Percentiles rank a stretch among this genome's conserved stretches.
phyloP scores from a whole-genome alignment of 2,329 filamentous ascomycete species.

The Cercospora beticola region DNA sequence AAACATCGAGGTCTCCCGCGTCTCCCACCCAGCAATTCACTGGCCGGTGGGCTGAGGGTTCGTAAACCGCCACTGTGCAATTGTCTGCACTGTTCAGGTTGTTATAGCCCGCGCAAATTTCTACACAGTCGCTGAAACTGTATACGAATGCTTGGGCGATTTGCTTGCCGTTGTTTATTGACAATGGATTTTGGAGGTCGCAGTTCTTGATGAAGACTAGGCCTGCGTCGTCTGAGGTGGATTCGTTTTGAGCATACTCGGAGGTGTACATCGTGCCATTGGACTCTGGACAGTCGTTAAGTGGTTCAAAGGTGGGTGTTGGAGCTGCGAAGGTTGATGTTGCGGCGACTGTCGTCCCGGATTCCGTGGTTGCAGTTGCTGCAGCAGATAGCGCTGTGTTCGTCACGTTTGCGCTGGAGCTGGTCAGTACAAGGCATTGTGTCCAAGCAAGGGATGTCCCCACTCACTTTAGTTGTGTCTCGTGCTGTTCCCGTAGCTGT shows the following conservation, averaged over 20 bases:
- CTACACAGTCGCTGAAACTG: conserved; percentile 40
- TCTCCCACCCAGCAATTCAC: conserved; percentile 38
- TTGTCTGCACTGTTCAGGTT: conserved; percentile 25
- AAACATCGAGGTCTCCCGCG: conserved; percentile 17
- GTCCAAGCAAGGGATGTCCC: conserved; percentile 14
- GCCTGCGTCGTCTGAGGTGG: conserved; percentile 18
- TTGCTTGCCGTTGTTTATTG: conserved; percentile 18
- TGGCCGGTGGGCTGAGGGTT: conserved; percentile 29
- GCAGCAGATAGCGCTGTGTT: conserved; percentile 19
- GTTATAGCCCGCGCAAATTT: conserved; percentile 38
- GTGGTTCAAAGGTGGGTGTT: conserved; percentile 36
- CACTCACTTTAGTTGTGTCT: conserved; percentile 11
- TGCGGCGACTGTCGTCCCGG: conserved; percentile 19
- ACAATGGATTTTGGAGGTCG: conserved; percentile 34
- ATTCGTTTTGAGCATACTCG: conserved; percentile 20
- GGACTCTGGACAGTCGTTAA: conserved; percentile 35
- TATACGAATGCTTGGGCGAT: conserved; percentile 39
- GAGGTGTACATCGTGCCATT: conserved; percentile 38
- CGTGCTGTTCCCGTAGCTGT: conserved; percentile 28
- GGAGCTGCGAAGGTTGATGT: conserved; percentile 33
- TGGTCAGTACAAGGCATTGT: conserved; percentile 8
- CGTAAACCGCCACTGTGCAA: conserved; percentile 38
- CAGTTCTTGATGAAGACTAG: conserved; percentile 39
- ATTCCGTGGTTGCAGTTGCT: conserved; percentile 16
- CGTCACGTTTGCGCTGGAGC: conserved; percentile 21